Evolutionary conservation across 371 early-diverging fungal species (phyloP).

Genomic region (Mucor mucedo): DNA sequence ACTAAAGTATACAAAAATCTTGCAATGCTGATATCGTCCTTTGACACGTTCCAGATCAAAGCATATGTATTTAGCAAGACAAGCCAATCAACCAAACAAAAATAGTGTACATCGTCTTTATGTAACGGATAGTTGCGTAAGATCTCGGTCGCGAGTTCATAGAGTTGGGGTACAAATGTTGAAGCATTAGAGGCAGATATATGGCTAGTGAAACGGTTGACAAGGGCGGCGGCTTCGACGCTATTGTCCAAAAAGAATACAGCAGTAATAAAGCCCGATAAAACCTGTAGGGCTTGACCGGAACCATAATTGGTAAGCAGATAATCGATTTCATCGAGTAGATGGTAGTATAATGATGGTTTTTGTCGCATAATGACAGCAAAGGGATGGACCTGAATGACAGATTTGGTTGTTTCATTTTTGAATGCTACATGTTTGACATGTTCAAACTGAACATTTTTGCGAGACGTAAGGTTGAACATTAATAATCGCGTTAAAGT

Average conservation of each 20-base stretch:
- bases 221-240: constrained; percentile 21
- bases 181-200: not conserved
- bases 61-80: not conserved
- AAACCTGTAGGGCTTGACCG: not conserved
- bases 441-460: not conserved
- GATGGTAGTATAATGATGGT: constrained; percentile 23
- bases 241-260: constrained; percentile 23
- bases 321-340: constrained; percentile 36
- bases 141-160: not conserved
- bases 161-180: not conserved
- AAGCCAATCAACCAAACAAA: constrained; percentile 16
- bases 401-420: not conserved
- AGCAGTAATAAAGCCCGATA: constrained; percentile 22
- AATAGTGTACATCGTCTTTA: not conserved
- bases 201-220: constrained; percentile 12
- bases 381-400: constrained; percentile 29
- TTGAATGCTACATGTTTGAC: not conserved
- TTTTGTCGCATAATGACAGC: constrained; percentile 33
- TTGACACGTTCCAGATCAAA: not conserved
- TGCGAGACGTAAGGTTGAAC: constrained; percentile 5
- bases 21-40: not conserved
- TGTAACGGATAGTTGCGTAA: constrained; percentile 12
- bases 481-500: constrained; percentile 31
- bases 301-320: constrained; percentile 11
- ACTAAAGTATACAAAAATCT: constrained; percentile 9